Base-by-base conservation (phyloP, 768 basidiomycete species). In the Lactifluus volemus region DNA sequence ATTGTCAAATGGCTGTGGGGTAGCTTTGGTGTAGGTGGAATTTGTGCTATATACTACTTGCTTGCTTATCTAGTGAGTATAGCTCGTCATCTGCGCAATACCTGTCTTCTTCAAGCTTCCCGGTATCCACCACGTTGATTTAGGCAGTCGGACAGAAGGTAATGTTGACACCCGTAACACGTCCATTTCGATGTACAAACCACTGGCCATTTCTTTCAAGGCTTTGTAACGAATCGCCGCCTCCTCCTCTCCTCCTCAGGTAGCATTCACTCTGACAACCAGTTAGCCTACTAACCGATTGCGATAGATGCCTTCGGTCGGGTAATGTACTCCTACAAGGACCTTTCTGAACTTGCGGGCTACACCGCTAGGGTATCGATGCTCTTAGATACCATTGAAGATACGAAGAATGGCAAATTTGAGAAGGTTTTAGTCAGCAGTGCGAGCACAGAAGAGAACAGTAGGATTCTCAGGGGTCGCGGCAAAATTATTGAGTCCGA, bases 1-100 rank as follows among this genome's bases (percentile, higher is more conserved):
- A 85, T 99, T 48, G 87, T 98, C 68, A 98, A 99, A 74, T 98
- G 87, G 88, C 69, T 95, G 8, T 99, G 96, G 96, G 95, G 96
- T 66, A 88, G 86, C 70, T 88, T 95, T 71, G 96, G 96, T 42
- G 86, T 94, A 68, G 59, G 85, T 79, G 11, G 15, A 12, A 36
- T 42, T 11, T 49, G 10, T 55, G 25, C 47, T 45, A 30, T 19
- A 30, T 21, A 50, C 38, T 9, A 25, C 3, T 45, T 9, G 32
- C 34, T 42, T 44, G n/a, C 57, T 63, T 32, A 63, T 63, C 21
- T 38, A 19, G 21, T 45, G 14, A 39, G 21, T 29, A 29, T 49
- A 63, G 61, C 61, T 92, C 34, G 81, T 89, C 55, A 81, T 95
- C 4, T 98, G 96, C 71, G 91, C 92, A 17, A 89, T 98, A 50